Percentiles rank a stretch among this genome's conserved stretches.
phyloP scores from a whole-genome alignment of 2,329 filamentous ascomycete species.

The Trichoderma arundinaceum region DNA sequence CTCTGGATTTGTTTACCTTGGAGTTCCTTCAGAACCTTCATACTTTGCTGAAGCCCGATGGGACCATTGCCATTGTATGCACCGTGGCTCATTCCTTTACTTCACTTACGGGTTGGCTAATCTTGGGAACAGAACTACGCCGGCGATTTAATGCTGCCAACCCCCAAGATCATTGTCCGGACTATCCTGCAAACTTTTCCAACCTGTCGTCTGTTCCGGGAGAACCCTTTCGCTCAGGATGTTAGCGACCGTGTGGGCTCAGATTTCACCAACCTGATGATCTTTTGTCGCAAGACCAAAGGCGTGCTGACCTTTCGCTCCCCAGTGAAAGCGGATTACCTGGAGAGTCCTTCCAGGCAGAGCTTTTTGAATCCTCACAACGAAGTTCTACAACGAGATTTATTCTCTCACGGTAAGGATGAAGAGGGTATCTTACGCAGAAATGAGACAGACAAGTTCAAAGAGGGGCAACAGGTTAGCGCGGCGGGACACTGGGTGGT shows the following conservation, averaged over 20 bases:
- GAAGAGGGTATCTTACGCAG: conserved; percentile 61
- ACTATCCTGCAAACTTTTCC: conserved; percentile 85
- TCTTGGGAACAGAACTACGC: conserved; percentile 77
- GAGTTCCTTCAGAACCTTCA: conserved; percentile 79
- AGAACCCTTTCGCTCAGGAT: conserved; percentile 62
- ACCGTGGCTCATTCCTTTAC: conserved; percentile 42
- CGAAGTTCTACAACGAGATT: conserved; percentile 65
- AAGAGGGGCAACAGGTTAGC: conserved; percentile 73
- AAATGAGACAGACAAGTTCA: conserved; percentile 70
- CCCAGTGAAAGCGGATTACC: conserved; percentile 67
- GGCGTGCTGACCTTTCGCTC: conserved; percentile 67
- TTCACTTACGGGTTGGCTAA: conserved; percentile 33
- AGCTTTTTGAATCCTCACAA: conserved; percentile 74
- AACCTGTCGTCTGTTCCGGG: conserved; percentile 89
- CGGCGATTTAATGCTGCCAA: conserved; percentile 78
- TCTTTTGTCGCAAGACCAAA: conserved; percentile 80
- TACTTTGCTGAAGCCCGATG: conserved; percentile 74
- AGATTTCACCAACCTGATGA: conserved; percentile 95
- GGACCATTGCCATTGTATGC: conserved; percentile 81
- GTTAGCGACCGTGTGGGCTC: conserved; percentile 54
- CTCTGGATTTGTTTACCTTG: conserved; percentile 82
- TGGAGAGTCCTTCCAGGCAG: conserved; percentile 72
- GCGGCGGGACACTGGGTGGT: conserved; percentile 88
- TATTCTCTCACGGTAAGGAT: conserved; percentile 47
- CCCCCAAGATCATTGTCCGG: conserved; percentile 77